These are phyloP conservation scores for Fragaria nilgerrensis DNA, from an alignment of 306 rosid species.

Conservation along the genomic window DNA sequence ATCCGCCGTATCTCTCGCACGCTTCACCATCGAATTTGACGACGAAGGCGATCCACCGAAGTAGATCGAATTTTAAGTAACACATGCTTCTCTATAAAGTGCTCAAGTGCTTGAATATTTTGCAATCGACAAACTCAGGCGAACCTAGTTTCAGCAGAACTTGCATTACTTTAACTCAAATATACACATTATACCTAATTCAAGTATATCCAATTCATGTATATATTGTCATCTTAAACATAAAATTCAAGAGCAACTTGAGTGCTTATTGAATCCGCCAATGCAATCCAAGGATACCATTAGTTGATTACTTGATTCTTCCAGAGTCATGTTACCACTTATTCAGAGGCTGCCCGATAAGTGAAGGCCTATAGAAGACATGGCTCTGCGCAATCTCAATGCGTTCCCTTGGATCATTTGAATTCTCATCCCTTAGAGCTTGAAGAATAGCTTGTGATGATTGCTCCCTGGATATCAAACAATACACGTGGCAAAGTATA, in stretches of 20 bases:
- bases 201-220: not conserved
- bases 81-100: not conserved
- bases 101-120: not conserved
- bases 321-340: slow-evolving; percentile 25
- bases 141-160: not conserved
- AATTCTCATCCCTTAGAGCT: slow-evolving; percentile 85
- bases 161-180: not conserved
- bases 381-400: slow-evolving; percentile 92
- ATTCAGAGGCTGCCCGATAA: slow-evolving; percentile 62
- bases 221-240: not conserved
- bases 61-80: no score
- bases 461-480: slow-evolving; percentile 61
- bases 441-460: slow-evolving; percentile 76
- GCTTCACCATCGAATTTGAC: no score
- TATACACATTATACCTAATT: not conserved
- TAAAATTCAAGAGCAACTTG: slow-evolving; percentile 16
- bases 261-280: slow-evolving; percentile 12
- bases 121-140: not conserved
- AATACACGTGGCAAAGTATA: not conserved
- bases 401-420: slow-evolving; percentile 91
- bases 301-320: slow-evolving; percentile 13
- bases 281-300: slow-evolving; percentile 1
- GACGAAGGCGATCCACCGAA: no score
- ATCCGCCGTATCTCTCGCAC: no score
- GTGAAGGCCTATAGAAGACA: slow-evolving; percentile 83